Conservation (phyloP, 768 basidiomycete genomes). For the Tephrocybe sp. region DNA sequence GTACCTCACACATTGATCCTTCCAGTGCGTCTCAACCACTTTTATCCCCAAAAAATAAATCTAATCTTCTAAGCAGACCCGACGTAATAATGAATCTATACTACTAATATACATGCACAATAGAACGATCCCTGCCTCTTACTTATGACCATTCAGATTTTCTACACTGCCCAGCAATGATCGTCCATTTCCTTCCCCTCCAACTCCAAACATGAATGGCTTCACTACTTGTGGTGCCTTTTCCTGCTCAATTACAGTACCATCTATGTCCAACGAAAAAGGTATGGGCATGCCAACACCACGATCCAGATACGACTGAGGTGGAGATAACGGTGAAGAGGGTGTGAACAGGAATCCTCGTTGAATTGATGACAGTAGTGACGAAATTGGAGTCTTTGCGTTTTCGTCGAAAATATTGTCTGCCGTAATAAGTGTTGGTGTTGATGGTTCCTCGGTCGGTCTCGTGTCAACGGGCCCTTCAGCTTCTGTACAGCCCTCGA, state of each 20-base stretch:
- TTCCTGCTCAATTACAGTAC: conserved; percentile 7
- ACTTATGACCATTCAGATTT: conserved; percentile 21
- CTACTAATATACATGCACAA: background rate
- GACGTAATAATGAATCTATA: background rate
- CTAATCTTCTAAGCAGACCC: background rate
- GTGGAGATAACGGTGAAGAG: conserved; percentile 59
- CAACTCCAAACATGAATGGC: conserved; percentile 16
- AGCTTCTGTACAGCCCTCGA: background rate
- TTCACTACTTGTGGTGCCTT: conserved; percentile 7
- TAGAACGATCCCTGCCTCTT: background rate
- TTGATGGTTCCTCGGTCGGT: background rate
- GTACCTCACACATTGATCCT: conserved; percentile 71
- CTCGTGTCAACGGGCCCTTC: background rate
- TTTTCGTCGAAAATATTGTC: conserved; percentile 3
- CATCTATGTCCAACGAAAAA: conserved; percentile 14
- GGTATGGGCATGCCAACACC: conserved; percentile 15
- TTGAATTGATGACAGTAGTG: conserved; percentile 62
- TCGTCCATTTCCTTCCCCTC: conserved; percentile 12
- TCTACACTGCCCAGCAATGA: conserved; percentile 18
- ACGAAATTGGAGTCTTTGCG: conserved; percentile 63
- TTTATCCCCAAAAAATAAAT: background rate
- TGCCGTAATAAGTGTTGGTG: conserved; percentile 9
- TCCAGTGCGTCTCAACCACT: background rate
- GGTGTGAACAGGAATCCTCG: conserved; percentile 70
- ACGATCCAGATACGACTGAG: conserved; percentile 39